Base-by-base conservation (phyloP, 2,329 filamentous ascomycete species). In the Hypoxylon sp. region DNA sequence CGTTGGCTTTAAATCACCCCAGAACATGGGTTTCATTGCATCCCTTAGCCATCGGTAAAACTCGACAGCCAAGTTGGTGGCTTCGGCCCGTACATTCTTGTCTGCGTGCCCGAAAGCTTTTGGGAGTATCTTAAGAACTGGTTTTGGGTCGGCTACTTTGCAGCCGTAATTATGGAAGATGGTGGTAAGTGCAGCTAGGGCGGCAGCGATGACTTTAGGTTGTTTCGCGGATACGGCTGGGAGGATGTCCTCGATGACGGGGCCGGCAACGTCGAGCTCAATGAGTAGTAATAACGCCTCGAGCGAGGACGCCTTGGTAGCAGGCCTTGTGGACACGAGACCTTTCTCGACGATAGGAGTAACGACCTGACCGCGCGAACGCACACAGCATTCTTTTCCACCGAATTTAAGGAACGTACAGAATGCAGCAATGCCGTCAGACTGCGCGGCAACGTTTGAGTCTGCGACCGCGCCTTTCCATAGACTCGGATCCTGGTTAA, bases 11-110 rank as follows among this genome's bases (percentile, higher is more conserved):
- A 99, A 81, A 65, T 99, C 96, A 48, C 88, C 90, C 94, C 96
- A 99, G 79, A 99, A 98, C 81, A 98, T 91, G 39, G 95, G 94
- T 79, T 99, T 99, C 90, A 99, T 98, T 10, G 95, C 95, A 71
- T 99, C 96, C 73, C 95, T 92, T 35, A 99, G 85, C 96, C 97
- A 99, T 80, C 96, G 87, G 81, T 99, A 99, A 64, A 99, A 88
- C 78, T 99, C 97, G 52, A 98, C 93, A 0, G 95, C 92, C 63
- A 99, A 84, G 74, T 92, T 94, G 51, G 96, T 96, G 29, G 94
- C 94, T 79, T 98, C 96, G 3, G 94, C 94, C 80, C 96, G 91
- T 14, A 99, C 93, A 78, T 98, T 98, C 82, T 99, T 99, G 85
- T 99, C 96, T 33, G 96, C 95, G 79, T 98, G 96, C 19, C 93